Percentiles rank a stretch among this genome's conserved stretches.
phyloP scores from a whole-genome alignment of 1,284 basidiomycete genomes.

The Puccinia hordei region DNA sequence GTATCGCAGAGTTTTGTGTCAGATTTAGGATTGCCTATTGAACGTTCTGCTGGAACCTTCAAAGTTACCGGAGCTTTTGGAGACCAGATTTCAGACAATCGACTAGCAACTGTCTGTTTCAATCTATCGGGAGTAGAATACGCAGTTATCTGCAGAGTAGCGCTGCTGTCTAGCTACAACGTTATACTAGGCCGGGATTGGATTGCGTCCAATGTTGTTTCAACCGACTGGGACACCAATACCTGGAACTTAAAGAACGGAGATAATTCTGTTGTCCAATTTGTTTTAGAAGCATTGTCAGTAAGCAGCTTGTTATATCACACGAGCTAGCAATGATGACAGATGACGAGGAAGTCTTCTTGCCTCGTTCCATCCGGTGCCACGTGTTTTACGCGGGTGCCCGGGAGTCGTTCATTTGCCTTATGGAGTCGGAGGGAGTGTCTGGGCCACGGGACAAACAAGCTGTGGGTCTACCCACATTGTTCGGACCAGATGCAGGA shows the following conservation, averaged over 20 bases:
- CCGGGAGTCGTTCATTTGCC: slow-evolving; percentile 12
- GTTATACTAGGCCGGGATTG: slow-evolving; percentile 19
- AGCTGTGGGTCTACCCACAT: background rate
- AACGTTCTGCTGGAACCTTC: background rate
- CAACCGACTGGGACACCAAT: slow-evolving; percentile 6
- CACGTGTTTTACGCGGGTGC: slow-evolving; percentile 10
- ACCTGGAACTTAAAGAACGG: background rate
- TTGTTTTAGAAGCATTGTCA: background rate
- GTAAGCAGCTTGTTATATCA: background rate
- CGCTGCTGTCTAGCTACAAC: background rate
- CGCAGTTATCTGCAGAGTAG: background rate
- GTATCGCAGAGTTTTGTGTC: background rate
- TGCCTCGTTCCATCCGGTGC: background rate
- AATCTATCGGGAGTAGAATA: background rate
- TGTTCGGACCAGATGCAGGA: background rate
- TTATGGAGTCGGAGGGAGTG: slow-evolving; percentile 16
- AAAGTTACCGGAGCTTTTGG: slow-evolving; percentile 22
- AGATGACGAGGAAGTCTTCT: background rate
- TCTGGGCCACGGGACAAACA: slow-evolving; percentile 13
- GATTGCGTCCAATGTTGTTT: background rate
- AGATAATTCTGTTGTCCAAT: background rate
- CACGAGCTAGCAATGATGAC: background rate
- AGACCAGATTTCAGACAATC: background rate
- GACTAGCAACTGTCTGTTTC: background rate
- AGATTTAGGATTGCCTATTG: background rate